These are phyloP conservation scores for Neurospora discreta DNA, from an alignment of 495 filamentous ascomycete genomes.

Conservation along the genomic window DNA sequence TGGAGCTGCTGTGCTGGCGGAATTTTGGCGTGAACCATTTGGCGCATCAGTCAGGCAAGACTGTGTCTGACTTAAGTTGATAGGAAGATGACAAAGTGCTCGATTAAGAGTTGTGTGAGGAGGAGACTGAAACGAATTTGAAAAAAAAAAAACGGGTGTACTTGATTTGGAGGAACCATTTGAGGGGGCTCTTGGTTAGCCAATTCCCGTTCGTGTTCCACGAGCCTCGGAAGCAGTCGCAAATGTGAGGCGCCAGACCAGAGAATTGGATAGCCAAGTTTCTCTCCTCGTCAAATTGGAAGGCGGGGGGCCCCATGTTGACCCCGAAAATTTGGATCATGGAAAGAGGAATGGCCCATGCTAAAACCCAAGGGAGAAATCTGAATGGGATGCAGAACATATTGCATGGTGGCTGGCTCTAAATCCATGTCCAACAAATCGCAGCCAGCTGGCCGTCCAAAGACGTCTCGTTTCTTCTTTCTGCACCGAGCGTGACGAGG, in stretches of 20 bases:
- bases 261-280: conserved; percentile 13
- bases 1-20: neutral
- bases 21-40: neutral
- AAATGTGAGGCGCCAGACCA: conserved; percentile 7
- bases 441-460: neutral
- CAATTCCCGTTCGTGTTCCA: neutral
- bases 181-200: neutral
- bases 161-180: neutral
- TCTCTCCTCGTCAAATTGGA: conserved; percentile 46
- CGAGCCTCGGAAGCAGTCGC: neutral
- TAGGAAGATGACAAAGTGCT: neutral
- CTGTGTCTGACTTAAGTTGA: neutral
- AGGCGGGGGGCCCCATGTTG: conserved; percentile 16
- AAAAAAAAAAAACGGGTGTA: neutral
- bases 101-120: neutral
- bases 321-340: conserved; percentile 77
- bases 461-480: neutral
- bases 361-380: neutral
- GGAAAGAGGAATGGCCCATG: neutral
- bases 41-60: neutral
- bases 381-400: neutral
- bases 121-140: neutral
- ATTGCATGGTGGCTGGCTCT: neutral
- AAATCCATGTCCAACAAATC: neutral
- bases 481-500: neutral